Percentiles rank a stretch among this genome's conserved stretches.
phyloP scores from a whole-genome alignment of 495 filamentous ascomycete species.

The Chaetomium tenue region DNA sequence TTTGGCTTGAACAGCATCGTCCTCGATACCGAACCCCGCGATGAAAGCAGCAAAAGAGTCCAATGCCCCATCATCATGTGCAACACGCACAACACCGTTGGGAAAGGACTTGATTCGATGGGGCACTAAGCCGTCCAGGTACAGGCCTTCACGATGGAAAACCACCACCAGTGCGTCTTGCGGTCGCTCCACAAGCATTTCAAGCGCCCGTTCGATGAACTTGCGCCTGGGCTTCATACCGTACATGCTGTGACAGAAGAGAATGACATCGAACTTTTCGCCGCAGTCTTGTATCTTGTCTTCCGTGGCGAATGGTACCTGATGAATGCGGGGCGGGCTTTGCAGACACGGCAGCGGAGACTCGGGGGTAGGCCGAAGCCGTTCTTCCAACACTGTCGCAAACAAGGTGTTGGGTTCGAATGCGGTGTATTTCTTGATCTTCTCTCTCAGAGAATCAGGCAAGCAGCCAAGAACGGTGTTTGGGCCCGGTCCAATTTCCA shows the following conservation, averaged over 20 bases:
- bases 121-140: conserved; percentile 49
- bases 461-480: conserved; percentile 56
- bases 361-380: conserved; percentile 42
- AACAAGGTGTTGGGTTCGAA: conserved; percentile 58
- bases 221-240: conserved; percentile 53
- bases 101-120: conserved; percentile 54
- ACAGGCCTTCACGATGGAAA: conserved; percentile 54
- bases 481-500: conserved; percentile 63
- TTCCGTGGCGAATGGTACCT: conserved; percentile 43
- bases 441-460: conserved; percentile 45
- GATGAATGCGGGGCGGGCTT: conserved; percentile 44
- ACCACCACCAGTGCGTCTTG: conserved; percentile 51
- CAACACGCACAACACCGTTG: conserved; percentile 47
- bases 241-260: conserved; percentile 67
- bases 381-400: conserved; percentile 49
- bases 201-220: conserved; percentile 51
- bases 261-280: conserved; percentile 55
- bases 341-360: conserved; percentile 50
- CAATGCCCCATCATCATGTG: conserved; percentile 50
- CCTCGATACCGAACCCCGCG: conserved; percentile 48
- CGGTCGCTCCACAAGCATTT: conserved; percentile 51
- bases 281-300: conserved; percentile 11
- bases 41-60: conserved; percentile 56
- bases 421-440: conserved; percentile 53
- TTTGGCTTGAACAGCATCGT: conserved; percentile 38